These are phyloP conservation scores for Pestalotiopsis sp. DNA, from an alignment of 2,329 filamentous ascomycete genomes.

Conservation along the genomic window DNA sequence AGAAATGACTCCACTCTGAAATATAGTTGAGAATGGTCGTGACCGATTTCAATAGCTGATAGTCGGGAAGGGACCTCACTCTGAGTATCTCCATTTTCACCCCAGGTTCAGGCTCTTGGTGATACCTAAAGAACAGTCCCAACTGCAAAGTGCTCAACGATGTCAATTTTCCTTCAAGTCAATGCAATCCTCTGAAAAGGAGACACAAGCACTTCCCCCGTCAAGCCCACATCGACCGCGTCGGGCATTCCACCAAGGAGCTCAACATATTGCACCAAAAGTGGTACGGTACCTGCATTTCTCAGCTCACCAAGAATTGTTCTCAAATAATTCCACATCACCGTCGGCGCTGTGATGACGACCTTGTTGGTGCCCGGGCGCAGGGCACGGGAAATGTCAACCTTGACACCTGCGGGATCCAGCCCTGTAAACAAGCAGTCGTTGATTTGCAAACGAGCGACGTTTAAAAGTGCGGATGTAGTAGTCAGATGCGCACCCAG, in stretches of 20 bases:
- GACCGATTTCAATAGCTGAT: no score
- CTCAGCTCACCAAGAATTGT: not conserved
- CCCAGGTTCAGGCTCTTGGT: no score
- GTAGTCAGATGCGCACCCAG: not conserved
- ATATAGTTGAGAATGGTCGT: no score
- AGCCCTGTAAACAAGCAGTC: not conserved
- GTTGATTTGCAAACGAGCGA: not conserved
- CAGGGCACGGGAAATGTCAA: not conserved
- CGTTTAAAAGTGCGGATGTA: not conserved
- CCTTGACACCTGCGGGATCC: not conserved
- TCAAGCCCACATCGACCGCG: not conserved
- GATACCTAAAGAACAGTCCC: no score
- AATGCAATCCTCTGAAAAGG: not conserved
- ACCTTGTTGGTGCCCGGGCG: not conserved
- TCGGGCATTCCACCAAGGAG: not conserved
- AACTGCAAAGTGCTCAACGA: no score
- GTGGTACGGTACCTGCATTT: not conserved
- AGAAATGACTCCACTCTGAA: no score
- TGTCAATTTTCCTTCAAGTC: no score
- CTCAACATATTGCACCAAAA: not conserved
- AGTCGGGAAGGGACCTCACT: no score
- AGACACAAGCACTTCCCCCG: not conserved
- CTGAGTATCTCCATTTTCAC: no score
- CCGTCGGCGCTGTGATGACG: not conserved
- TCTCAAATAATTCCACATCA: not conserved